Conservation (phyloP, 768 basidiomycete genomes). For the Sarcomyxa edulis region DNA sequence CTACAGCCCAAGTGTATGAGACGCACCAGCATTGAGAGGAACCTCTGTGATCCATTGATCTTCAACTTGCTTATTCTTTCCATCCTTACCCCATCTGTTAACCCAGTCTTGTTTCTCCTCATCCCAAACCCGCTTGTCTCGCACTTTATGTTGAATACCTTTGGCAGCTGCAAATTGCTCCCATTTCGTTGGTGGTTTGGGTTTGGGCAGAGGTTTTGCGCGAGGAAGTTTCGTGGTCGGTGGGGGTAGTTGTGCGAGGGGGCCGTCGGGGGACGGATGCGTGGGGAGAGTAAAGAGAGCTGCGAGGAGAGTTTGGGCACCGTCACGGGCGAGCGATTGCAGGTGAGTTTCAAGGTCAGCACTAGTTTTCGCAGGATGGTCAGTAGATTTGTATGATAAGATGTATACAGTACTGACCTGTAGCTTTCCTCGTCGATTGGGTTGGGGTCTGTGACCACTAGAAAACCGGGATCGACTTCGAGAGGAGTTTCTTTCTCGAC, state of each 20-base stretch:
- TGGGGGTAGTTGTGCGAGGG: constrained; percentile 74
- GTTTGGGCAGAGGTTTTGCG: constrained; percentile 88
- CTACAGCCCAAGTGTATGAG: not conserved
- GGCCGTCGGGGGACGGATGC: constrained; percentile 69
- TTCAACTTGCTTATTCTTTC: constrained; percentile 86
- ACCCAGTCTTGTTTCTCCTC: constrained; percentile 95
- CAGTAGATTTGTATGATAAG: not conserved
- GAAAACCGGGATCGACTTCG: constrained; percentile 75
- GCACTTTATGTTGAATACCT: constrained; percentile 79
- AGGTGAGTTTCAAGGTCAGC: constrained; percentile 79
- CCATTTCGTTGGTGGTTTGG: constrained; percentile 94
- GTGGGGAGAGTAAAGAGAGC: constrained; percentile 82
- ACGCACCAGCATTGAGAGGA: constrained; percentile 77
- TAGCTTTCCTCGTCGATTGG: constrained; percentile 83
- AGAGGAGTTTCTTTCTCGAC: constrained; percentile 80
- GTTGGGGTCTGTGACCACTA: constrained; percentile 85
- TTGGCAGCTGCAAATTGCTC: constrained; percentile 91
- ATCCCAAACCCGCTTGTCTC: constrained; percentile 86
- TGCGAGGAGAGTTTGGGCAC: constrained; percentile 76
- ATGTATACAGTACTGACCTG: constrained; percentile 41
- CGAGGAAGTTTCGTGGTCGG: constrained; percentile 79
- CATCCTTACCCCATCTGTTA: constrained; percentile 81
- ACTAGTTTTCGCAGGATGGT: constrained; percentile 30
- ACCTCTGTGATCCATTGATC: constrained; percentile 92
- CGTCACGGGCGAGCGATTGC: constrained; percentile 70